A percentile compares a stretch with the other conserved stretches of the same genome.
phyloP scores from a whole-genome alignment of 2,329 filamentous ascomycete species.

The Podosphaera aphanis region DNA sequence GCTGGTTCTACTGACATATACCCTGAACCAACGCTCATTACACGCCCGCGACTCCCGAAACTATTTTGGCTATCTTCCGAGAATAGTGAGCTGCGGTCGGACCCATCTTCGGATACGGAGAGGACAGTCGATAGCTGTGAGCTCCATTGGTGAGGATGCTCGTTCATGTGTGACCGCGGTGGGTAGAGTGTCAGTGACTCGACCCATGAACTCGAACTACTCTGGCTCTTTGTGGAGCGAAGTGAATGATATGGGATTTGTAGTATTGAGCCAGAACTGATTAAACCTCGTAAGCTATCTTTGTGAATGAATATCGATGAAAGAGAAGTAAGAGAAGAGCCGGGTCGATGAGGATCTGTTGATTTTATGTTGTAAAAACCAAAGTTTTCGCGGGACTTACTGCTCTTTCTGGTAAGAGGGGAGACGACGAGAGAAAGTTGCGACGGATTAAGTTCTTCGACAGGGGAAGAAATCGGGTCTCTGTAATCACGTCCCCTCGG shows the following conservation, averaged over 20 bases:
- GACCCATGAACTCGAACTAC: slow-evolving; percentile 16
- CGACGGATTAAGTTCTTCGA: background rate
- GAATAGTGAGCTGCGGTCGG: slow-evolving; percentile 23
- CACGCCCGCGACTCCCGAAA: slow-evolving; percentile 23
- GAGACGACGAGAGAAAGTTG: slow-evolving; percentile 28
- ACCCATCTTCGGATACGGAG: slow-evolving; percentile 34
- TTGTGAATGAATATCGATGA: slow-evolving; percentile 24
- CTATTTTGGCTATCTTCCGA: slow-evolving; percentile 23
- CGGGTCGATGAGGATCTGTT: slow-evolving; percentile 27
- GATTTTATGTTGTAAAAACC: slow-evolving; percentile 27
- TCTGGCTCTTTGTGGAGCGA: slow-evolving; percentile 3
- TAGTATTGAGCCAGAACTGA: slow-evolving; percentile 12
- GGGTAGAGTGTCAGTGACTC: slow-evolving; percentile 13
- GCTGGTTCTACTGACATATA: slow-evolving; percentile 8
- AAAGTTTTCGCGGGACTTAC: slow-evolving; percentile 19
- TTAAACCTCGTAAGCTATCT: slow-evolving; percentile 12
- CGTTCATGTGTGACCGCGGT: slow-evolving; percentile 21
- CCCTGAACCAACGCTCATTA: slow-evolving; percentile 31
- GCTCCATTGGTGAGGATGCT: slow-evolving; percentile 35
- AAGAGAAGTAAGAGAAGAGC: slow-evolving; percentile 28
- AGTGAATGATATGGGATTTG: slow-evolving; percentile 8
- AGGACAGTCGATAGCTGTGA: slow-evolving; percentile 39
- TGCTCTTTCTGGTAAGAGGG: slow-evolving; percentile 16
- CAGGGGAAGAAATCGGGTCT: slow-evolving; percentile 3
- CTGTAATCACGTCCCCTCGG: slow-evolving; percentile 3